Base-by-base conservation (phyloP, 306 rosid species). In the Acacia confusa region DNA sequence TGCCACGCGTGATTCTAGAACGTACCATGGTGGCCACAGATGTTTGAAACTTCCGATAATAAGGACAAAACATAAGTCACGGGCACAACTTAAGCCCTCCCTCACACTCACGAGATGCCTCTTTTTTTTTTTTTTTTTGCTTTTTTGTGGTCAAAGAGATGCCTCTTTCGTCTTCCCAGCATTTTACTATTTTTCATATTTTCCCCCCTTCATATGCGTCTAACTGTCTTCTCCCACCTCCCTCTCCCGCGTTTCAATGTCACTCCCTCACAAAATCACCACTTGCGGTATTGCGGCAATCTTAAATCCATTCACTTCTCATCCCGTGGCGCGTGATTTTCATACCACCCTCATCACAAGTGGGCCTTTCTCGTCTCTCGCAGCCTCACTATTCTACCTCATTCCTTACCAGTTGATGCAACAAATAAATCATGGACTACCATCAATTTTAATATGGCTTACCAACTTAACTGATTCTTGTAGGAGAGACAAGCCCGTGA, bases 61-160 rank as follows among this genome's bases (percentile, higher is more conserved):
- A 34, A 0, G 44, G 81, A 85, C 88, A 85, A 74, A 50, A 20
- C 19, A 38, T 2, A 74, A 34, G n/a, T 85, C 88, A 85, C 88
- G 88, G 83, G 81, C 78, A 28, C 76, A 74, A 74, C 83, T 68
- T 55, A 78, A 53, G 1, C 75, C 85, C 14, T 24, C 13, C 64
- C 64, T 57, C 13, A 22, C 24, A 55, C 75, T 85, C 85, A 85
- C 88, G 88, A 79, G 88, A 77, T 7, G 24, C 52, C 65, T 48
- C 61, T 78, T 73, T 80, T n/a, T n/a, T n/a, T n/a, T n/a, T n/a
- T n/a, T n/a, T n/a, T n/a, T n/a, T n/a, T n/a, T n/a, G n/a, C n/a
- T n/a, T n/a, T n/a, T n/a, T n/a, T n/a, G n/a, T n/a, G n/a, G n/a
- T n/a, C n/a, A n/a, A n/a, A n/a, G 88, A 79, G 88, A 77, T 7